These are phyloP conservation scores for Venustampulla echinocandica DNA, from an alignment of 495 filamentous ascomycete species.

Conservation along the genomic window DNA sequence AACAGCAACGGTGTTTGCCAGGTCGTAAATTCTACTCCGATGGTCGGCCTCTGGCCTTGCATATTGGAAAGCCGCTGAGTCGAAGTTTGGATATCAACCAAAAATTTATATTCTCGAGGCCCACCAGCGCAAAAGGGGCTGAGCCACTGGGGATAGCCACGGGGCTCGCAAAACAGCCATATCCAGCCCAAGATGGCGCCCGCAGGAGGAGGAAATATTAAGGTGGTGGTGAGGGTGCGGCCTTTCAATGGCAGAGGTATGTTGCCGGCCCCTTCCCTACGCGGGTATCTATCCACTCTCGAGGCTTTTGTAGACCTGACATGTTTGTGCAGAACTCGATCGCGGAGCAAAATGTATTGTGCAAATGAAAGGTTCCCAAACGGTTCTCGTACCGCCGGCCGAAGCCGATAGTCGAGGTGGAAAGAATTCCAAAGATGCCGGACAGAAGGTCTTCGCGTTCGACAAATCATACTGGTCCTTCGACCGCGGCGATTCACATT, in stretches of 20 bases:
- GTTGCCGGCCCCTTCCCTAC: no score
- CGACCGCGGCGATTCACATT: slow-evolving; percentile 68
- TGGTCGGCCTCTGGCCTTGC: not conserved
- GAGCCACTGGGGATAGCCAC: slow-evolving; percentile 1
- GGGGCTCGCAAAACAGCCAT: no score
- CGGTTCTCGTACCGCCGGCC: slow-evolving; percentile 70
- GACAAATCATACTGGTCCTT: slow-evolving; percentile 99
- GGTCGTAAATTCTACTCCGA: not conserved
- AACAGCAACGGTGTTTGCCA: no score
- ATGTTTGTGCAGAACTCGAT: slow-evolving; percentile 60
- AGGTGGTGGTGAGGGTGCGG: slow-evolving; percentile 94
- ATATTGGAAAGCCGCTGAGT: not conserved
- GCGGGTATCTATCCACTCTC: no score
- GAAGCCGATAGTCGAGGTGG: slow-evolving; percentile 42
- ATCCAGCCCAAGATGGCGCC: slow-evolving; percentile 21
- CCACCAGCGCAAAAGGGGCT: not conserved
- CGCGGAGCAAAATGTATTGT: slow-evolving; percentile 95
- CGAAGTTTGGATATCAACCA: not conserved
- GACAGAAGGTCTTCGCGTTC: slow-evolving; percentile 86
- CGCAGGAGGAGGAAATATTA: slow-evolving; percentile 87
- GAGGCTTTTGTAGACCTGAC: no score
- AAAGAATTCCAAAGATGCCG: slow-evolving; percentile 55
- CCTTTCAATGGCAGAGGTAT: slow-evolving; percentile 91
- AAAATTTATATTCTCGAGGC: not conserved
- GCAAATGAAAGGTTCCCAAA: slow-evolving; percentile 89